These are phyloP conservation scores for Dicorynia guianensis DNA, from an alignment of 306 rosid genomes.

Conservation along the genomic window DNA sequence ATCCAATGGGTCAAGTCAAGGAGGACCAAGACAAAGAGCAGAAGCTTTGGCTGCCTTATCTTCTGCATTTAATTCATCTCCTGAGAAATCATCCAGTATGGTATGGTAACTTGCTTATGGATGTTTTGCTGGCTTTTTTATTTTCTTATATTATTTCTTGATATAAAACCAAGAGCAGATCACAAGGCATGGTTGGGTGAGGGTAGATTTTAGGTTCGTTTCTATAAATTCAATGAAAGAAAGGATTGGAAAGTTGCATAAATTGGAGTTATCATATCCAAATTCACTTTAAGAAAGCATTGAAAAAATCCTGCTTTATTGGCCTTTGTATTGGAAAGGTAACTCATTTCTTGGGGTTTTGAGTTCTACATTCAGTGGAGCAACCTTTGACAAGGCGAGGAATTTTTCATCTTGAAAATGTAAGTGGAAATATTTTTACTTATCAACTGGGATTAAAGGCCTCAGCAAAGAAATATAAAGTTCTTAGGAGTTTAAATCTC, in stretches of 20 bases:
- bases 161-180: constrained; percentile 19
- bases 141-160: neutral
- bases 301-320: neutral
- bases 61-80: constrained; percentile 80
- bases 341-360: neutral
- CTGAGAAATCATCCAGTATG: constrained; percentile 45
- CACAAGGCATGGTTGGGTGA: constrained; percentile 14
- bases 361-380: constrained; percentile 1
- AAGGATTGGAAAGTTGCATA: neutral
- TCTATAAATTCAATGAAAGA: neutral
- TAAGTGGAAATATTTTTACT: neutral
- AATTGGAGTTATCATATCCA: constrained; percentile 2
- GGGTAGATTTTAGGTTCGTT: neutral
- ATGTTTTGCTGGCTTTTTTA: constrained; percentile 13
- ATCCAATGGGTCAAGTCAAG: constrained; percentile 56
- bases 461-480: too few species aligned
- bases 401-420: constrained; percentile 16
- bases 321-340: constrained; percentile 18
- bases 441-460: too few species aligned
- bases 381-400: neutral
- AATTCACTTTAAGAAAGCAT: neutral
- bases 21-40: constrained; percentile 69
- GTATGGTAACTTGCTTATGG: constrained; percentile 37
- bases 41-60: constrained; percentile 66
- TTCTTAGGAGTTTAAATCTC: too few species aligned